Conservation (phyloP, 345 rosid genomes). For the Euphorbia peplus region DNA sequence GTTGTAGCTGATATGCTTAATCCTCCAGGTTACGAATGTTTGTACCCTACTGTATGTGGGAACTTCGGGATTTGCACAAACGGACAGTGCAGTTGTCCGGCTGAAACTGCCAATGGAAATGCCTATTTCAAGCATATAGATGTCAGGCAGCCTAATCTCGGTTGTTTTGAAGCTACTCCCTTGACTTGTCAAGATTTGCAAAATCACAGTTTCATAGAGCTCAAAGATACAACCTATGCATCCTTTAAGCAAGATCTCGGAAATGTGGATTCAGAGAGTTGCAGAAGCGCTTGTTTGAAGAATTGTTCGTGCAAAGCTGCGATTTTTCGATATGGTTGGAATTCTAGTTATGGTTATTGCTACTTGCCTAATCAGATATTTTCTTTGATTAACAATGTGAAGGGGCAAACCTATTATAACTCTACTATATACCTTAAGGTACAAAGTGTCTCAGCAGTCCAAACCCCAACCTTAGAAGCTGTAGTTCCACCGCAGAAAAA, state of each 20-base stretch:
- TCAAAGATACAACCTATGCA: conserved; percentile 17
- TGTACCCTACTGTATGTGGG: conserved; percentile 33
- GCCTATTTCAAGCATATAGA: conserved; percentile 21
- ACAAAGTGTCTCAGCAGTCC: background rate
- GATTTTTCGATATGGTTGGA: conserved; percentile 5
- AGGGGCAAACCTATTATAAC: conserved; percentile 4
- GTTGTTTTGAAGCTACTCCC: conserved; percentile 23
- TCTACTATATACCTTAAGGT: conserved; percentile 10
- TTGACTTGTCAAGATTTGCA: conserved; percentile 16
- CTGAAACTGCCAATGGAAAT: background rate
- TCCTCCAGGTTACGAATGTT: conserved; percentile 8
- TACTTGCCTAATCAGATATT: conserved; percentile 14
- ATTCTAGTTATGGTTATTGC: conserved; percentile 4
- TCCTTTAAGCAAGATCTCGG: background rate
- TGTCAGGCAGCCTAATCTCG: conserved; percentile 17
- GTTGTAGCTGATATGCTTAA: conserved; percentile 25
- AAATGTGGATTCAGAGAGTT: conserved; percentile 1
- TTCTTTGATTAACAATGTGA: conserved; percentile 10
- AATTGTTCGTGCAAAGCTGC: conserved; percentile 38
- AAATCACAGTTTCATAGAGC: conserved; percentile 11
- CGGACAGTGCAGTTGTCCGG: conserved; percentile 29
- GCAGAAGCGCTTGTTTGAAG: conserved; percentile 24
- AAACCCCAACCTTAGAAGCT: background rate
- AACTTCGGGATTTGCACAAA: conserved; percentile 30
- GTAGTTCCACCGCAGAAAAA: background rate